These are phyloP conservation scores for Botryotinia convoluta DNA, from an alignment of 2,329 filamentous ascomycete genomes.

Conservation along the genomic window DNA sequence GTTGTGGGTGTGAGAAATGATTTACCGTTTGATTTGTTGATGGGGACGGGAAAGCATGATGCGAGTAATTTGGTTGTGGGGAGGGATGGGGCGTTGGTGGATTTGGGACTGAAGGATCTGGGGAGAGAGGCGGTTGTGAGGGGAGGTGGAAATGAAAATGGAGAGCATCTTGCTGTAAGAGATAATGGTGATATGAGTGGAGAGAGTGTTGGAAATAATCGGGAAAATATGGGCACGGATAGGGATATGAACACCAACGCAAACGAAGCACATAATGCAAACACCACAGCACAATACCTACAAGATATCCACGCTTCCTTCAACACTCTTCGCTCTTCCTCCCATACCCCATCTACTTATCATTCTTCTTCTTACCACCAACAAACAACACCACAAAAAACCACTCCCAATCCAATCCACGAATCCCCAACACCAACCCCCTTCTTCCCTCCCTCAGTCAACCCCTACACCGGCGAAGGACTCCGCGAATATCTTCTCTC, in stretches of 20 bases:
- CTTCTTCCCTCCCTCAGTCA: slow-evolving; percentile 18
- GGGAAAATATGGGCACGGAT: neutral
- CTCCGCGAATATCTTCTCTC: slow-evolving; percentile 32
- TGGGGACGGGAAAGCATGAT: slow-evolving; percentile 7
- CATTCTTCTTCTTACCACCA: neutral
- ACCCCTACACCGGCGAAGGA: slow-evolving; percentile 32
- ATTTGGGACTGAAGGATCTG: neutral
- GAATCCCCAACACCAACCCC: too few relatives aligned
- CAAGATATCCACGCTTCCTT: neutral
- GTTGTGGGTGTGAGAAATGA: slow-evolving; percentile 29
- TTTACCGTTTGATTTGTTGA: slow-evolving; percentile 24
- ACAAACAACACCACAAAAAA: neutral
- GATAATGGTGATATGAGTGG: neutral
- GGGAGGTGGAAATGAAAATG: neutral
- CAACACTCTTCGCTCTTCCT: neutral
- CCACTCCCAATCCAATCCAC: neutral
- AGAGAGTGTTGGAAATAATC: too few relatives aligned
- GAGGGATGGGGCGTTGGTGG: neutral
- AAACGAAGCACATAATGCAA: neutral
- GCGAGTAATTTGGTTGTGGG: slow-evolving; percentile 4
- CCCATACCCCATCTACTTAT: neutral
- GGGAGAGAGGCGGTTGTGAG: too few relatives aligned
- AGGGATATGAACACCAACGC: neutral
- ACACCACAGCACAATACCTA: neutral
- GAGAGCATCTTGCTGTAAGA: neutral